A percentile compares a stretch with the other conserved stretches of the same genome.
Conservation (phyloP, 2,329 filamentous ascomycete genomes). For the Myriosclerotinia scirpicola region DNA sequence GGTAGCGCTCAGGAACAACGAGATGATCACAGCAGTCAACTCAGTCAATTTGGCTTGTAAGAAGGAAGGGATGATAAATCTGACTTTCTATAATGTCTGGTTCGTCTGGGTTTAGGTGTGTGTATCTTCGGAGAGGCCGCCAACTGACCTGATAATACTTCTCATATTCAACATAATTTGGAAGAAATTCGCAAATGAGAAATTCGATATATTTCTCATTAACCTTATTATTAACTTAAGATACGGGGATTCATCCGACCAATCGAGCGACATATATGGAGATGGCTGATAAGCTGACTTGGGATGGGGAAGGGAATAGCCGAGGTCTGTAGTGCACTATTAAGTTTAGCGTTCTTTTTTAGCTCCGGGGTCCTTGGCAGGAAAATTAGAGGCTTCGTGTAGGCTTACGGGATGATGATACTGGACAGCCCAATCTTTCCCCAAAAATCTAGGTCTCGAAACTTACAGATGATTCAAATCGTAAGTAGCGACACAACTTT, state of each 20-base stretch:
- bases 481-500: neutral
- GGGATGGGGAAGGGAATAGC: neutral
- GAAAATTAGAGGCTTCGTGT: neutral
- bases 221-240: neutral
- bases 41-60: neutral
- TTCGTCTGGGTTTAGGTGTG: neutral
- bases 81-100: neutral
- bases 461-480: neutral
- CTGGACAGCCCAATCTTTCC: neutral
- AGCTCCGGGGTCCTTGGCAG: neutral
- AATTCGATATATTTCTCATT: neutral
- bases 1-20: neutral
- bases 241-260: neutral
- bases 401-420: neutral
- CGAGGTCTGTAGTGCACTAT: neutral
- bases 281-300: constrained; percentile 17
- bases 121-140: constrained; percentile 10
- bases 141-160: neutral
- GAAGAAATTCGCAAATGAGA: neutral
- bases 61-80: neutral
- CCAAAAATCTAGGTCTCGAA: neutral
- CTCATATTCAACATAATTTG: neutral
- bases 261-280: neutral
- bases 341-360: neutral
- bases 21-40: neutral